Percentiles rank a stretch among this genome's conserved stretches.
Conservation (phyloP, 495 filamentous ascomycete genomes). For the Lasiosphaeriaceae sp. region DNA sequence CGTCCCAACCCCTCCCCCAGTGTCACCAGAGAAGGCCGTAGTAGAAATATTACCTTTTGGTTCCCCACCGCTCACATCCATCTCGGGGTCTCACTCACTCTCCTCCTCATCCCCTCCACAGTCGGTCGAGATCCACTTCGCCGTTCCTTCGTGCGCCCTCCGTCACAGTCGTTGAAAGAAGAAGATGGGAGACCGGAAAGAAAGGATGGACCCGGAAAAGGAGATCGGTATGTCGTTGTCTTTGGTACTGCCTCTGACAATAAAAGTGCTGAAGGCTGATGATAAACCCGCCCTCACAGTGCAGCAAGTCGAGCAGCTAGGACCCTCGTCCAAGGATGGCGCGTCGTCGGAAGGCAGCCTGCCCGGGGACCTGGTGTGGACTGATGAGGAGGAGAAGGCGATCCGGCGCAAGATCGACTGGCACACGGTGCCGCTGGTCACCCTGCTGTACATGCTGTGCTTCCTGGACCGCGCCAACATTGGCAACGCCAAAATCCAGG, state of each 20-base stretch:
- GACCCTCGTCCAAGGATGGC: slow-evolving; percentile 19
- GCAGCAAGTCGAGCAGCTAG: slow-evolving; percentile 3
- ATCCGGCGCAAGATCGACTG: slow-evolving; percentile 51
- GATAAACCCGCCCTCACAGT: not conserved
- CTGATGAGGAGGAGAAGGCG: slow-evolving; percentile 44
- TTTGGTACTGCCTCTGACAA: not conserved
- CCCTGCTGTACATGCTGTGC: slow-evolving; percentile 49
- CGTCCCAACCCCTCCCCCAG: not conserved
- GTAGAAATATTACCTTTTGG: too few relatives aligned
- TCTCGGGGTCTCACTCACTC: too few relatives aligned
- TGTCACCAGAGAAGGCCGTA: too few relatives aligned
- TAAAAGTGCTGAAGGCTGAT: not conserved
- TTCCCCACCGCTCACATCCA: too few relatives aligned
- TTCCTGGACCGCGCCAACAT: slow-evolving; percentile 55
- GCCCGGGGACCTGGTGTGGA: slow-evolving; percentile 36
- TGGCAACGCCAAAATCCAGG: slow-evolving; percentile 61
- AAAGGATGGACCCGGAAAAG: slow-evolving; percentile 17
- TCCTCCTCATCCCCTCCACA: too few relatives aligned
- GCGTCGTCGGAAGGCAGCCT: slow-evolving; percentile 14
- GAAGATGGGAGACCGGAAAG: not conserved
- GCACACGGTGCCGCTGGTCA: slow-evolving; percentile 50
- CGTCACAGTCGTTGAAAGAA: too few relatives aligned
- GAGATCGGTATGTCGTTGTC: slow-evolving; percentile 14
- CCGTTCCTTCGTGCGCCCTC: too few relatives aligned
- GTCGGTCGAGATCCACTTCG: too few relatives aligned